Evolutionary conservation across 176 grass and related monocot genomes (phyloP), one percentile per base, ranked within the genome.

Genomic region (Hyparrhenia diplandra): DNA sequence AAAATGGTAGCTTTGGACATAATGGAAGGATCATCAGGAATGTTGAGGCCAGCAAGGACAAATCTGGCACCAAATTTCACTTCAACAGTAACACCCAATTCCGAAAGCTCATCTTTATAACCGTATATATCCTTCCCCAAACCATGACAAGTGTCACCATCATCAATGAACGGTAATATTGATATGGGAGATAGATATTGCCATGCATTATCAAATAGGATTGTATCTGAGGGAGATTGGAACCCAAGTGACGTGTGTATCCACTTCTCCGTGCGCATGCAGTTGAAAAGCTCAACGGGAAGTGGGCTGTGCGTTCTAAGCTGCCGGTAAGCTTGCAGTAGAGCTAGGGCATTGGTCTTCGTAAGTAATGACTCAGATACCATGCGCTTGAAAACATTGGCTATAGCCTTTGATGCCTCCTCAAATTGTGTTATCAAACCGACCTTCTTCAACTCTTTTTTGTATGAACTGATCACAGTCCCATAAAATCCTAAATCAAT

Each of bases 401-500:
- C 20, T 36, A 93, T 76, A 87, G 73, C 41, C 29, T 85, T 89
- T 0, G 64, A 91, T 47, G 82, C 79, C 67, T 87, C 74, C 8
- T 74, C 81, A 16, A 85, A 83, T 54, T 4, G 25, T 24, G 60
- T 83, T 17, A 88, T 83, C 55, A 93, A 36, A 1, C 94, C 88
- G 17, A 84, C 61, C 36, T 69, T 76, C 47, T 72, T 59, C 23
- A 91, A 68, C 59, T 93, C 88, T 64, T 79, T n/a, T 78, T 76
- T 67, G 57, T 85, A 97, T 40, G 84, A 78, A 32, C 58, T 64
- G 18, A 85, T 80, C 41, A 42, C 11, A 55, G 16, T 74, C 81
- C 91, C n/a, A 63, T 93, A 97, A 59, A 83, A 91, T 58, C 41
- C 45, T 25, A 65, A 73, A 83, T 97, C 88, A 80, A 93, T 84